Evolutionary conservation across 73 alveolate species (phyloP), one percentile per base, ranked within the genome.

Genomic region (Paramecium biaurelia): DNA sequence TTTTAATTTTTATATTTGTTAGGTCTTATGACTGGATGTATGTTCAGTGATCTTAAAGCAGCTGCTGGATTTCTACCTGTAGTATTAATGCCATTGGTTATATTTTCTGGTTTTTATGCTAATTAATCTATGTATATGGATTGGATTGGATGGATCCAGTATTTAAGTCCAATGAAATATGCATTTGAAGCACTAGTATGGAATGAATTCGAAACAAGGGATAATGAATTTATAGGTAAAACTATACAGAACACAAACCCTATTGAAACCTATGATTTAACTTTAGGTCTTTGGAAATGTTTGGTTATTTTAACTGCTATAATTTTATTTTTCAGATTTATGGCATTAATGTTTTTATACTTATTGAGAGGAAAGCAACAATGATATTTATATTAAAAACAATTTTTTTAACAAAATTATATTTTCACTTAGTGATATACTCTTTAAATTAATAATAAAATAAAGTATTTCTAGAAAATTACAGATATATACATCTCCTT

Each of bases 121-220:
- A 94, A 96, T 84, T 34, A 85, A 11, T 93, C 86, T 35, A 92
- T 42, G 28, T 86, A 82, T 4, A 45, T 59, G 30, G 93, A 30
- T n/a, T 96, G 97, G 97, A 85, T 96, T 14, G 86, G 93, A 8
- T 96, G 98, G 98, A 76, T 93, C 28, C 88, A 96, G 35, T 96
- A 96, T 68, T 45, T 94, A 35, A 92, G 96, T 24, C 98, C 98
- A 4, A 59, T 96, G 26, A 92, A 94, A 53, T 96, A 94, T 90
- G 93, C 96, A 7, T 76, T 89, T 57, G 96, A 92, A 53, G 96
- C 96, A 10, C 34, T 96, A 5, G 63, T 92, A 1, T 43, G 90
- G 67, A 96, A 96, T 89, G 98, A 96, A 49, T 94, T 35, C 30
- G 37, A 38, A 9, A 74, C 87, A 2, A 28, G 87, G 10, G 37